These are phyloP conservation scores for Persicaria tinctoria DNA, from an alignment of 148 eudicot genomes.

Conservation along the genomic window DNA sequence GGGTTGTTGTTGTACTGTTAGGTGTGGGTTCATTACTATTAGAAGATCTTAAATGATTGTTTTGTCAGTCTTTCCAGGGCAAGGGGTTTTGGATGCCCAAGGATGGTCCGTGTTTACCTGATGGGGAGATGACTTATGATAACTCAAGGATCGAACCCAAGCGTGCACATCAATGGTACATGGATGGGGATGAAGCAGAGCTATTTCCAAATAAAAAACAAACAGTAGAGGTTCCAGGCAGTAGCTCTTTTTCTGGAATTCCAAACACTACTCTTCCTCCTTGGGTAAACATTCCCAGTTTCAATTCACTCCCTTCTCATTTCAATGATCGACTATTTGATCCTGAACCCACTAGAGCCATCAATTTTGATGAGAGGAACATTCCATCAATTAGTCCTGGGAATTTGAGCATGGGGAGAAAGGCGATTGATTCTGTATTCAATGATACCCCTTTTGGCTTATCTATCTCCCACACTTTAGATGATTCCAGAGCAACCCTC, in stretches of 20 bases:
- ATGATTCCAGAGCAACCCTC: conserved; percentile 34
- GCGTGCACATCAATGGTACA: conserved; percentile 64
- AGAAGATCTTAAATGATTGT: background rate
- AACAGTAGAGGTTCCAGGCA: conserved; percentile 42
- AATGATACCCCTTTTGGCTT: conserved; percentile 35
- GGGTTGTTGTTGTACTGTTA: background rate
- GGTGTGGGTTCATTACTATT: background rate
- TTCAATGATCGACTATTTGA: conserved; percentile 32
- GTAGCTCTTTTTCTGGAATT: conserved; percentile 38
- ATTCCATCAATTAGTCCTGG: conserved; percentile 27
- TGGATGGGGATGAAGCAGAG: conserved; percentile 50
- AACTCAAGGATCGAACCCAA: conserved; percentile 53
- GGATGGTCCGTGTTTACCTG: conserved; percentile 39
- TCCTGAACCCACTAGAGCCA: conserved; percentile 27
- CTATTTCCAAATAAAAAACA: conserved; percentile 61
- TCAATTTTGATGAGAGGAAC: conserved; percentile 40
- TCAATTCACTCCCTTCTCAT: conserved; percentile 36
- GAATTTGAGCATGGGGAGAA: conserved; percentile 28
- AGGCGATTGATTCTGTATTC: conserved; percentile 35
- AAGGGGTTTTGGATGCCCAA: conserved; percentile 50
- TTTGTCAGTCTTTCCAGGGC: conserved; percentile 37
- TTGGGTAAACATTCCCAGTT: conserved; percentile 42
- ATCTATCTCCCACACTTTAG: conserved; percentile 42
- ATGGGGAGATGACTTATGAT: conserved; percentile 47
- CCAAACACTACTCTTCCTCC: conserved; percentile 30